Base-by-base conservation (phyloP, 2,329 filamentous ascomycete species). In the Pseudocercospora fijiensis region DNA sequence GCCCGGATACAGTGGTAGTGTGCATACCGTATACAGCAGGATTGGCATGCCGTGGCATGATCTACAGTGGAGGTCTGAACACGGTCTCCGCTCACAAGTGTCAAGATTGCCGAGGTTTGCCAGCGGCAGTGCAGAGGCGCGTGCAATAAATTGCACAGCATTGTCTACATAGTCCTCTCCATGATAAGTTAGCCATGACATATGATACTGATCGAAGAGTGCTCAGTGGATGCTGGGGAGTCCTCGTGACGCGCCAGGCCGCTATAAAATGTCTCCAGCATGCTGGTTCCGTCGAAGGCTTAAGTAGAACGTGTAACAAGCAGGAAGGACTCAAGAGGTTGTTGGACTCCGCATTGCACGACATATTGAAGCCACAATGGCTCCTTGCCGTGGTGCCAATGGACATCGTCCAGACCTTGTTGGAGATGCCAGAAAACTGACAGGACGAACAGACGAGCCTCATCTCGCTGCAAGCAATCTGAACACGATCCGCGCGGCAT, bases 101-200 rank as follows among this genome's bases (percentile, higher is more conserved):
- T n/a, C 55, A 57, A 43, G 55, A 57, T 57, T 57, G 55, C 18
- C 55, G 27, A 57, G 37, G 55, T 30, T 41, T 43, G 55, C 55
- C 55, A 24, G 22, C 49, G 24, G 49, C 16, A 11, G 22, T 52
- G 49, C 49, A 52, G 49, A n/a, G 13, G 13, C 49, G 49, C 49
- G 49, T 52, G 49, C 22, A 52, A 52, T 52, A 52, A n/a, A 52
- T 52, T 52, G 24, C 6, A 52, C 26, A 53, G 28, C 49, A 22
- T 24, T 53, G 13, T n/a, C 49, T 24, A n/a, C n/a, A n/a, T n/a
- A n/a, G 22, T 26, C 49, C 49, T 30, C 49, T n/a, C n/a, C n/a
- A n/a, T n/a, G n/a, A n/a, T n/a, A n/a, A 18, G 49, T 28, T n/a
- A 41, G 37, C 37, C 13, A 37, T 37, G 13, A 37, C 33, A 37